phyloP scores from a whole-genome alignment of 2,329 filamentous ascomycete species.

The Anthostomella pinea region DNA sequence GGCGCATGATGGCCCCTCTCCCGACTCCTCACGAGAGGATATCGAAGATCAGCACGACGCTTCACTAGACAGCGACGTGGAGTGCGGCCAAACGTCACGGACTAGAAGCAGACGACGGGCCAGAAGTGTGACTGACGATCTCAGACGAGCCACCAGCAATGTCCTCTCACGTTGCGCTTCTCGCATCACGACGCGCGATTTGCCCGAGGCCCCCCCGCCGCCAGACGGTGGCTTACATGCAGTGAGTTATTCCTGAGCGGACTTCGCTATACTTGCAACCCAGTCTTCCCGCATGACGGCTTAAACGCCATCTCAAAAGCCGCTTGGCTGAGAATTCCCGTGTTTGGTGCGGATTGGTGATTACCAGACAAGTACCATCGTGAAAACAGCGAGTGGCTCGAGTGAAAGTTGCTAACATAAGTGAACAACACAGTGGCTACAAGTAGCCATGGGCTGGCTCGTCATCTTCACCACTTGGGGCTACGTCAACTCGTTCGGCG shows the following conservation, averaged over 20 bases:
- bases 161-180: conserved; percentile 27
- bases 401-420: neutral
- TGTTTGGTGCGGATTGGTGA: no score
- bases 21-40: no score
- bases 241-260: conserved; percentile 11
- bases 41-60: conserved; percentile 7
- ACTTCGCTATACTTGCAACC: no score
- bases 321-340: no score
- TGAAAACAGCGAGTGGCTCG: neutral
- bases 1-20: no score
- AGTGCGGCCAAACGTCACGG: no score
- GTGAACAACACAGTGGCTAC: conserved; percentile 29
- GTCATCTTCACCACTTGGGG: conserved; percentile 45
- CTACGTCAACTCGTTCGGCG: conserved; percentile 44
- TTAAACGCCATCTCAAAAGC: neutral
- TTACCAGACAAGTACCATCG: conserved; percentile 4
- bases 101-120: conserved; percentile 5
- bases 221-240: conserved; percentile 31
- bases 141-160: conserved; percentile 28
- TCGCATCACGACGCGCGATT: conserved; percentile 28
- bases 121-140: conserved; percentile 18
- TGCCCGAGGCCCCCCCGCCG: conserved; percentile 29
- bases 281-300: no score
- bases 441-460: conserved; percentile 36
- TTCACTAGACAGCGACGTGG: no score